phyloP scores from a whole-genome alignment of 1,284 basidiomycete genomes.

The Amylostereum chailletii region DNA sequence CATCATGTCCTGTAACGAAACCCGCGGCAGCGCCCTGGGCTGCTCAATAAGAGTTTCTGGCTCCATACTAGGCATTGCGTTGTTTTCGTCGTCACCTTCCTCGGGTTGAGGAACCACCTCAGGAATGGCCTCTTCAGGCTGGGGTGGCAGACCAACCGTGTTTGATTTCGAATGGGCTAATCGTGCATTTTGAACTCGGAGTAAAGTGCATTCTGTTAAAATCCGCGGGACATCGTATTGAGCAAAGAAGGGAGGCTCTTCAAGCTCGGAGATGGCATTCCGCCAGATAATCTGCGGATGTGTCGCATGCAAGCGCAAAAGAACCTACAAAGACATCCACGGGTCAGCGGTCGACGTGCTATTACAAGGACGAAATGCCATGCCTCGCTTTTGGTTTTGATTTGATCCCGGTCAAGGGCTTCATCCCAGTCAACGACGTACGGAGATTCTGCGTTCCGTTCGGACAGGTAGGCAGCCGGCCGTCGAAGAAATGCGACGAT shows the following conservation, averaged over 20 bases:
- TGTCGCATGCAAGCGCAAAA: slow-evolving; percentile 65
- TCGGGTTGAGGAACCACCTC: not conserved
- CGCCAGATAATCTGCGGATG: slow-evolving; percentile 68
- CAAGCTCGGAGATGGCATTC: slow-evolving; percentile 56
- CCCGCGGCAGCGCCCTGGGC: slow-evolving; percentile 25
- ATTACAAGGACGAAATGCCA: slow-evolving; percentile 9
- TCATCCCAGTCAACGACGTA: slow-evolving; percentile 57
- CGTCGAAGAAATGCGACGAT: slow-evolving; percentile 64
- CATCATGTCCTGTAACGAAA: slow-evolving; percentile 68
- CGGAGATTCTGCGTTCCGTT: slow-evolving; percentile 40
- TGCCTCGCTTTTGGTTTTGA: slow-evolving; percentile 63
- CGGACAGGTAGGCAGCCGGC: slow-evolving; percentile 55
- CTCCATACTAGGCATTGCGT: slow-evolving; percentile 12
- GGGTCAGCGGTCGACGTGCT: not conserved
- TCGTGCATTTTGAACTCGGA: slow-evolving; percentile 52
- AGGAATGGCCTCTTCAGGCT: not conserved
- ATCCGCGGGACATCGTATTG: slow-evolving; percentile 60
- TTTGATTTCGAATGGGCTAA: slow-evolving; percentile 28
- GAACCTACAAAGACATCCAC: slow-evolving; percentile 30
- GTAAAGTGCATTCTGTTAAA: slow-evolving; percentile 62
- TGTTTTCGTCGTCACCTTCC: slow-evolving; percentile 13
- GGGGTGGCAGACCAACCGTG: not conserved
- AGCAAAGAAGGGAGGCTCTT: slow-evolving; percentile 56
- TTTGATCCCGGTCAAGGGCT: slow-evolving; percentile 60
- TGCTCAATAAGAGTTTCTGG: slow-evolving; percentile 5